Conservation (phyloP, 1,139 yeast species). For the Saccharomyces hybrid region DNA sequence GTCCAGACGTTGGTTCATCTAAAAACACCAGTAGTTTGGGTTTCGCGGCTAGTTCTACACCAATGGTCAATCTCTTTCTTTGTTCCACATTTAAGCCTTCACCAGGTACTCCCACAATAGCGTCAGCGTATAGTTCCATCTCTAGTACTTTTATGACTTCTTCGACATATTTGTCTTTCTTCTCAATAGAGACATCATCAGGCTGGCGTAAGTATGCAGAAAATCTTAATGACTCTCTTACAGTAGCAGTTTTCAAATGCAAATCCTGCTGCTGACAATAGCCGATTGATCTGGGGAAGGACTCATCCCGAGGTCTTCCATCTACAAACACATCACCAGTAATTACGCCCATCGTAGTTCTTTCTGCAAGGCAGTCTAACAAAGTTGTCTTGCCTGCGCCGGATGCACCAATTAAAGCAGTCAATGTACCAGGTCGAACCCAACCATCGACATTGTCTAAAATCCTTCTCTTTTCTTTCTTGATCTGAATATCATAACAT, state of each 20-base stretch:
- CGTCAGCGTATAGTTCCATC: conserved; percentile 48
- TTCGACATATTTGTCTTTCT: conserved; percentile 45
- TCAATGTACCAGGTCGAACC: conserved; percentile 47
- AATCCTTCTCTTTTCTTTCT: conserved; percentile 32
- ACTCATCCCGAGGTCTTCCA: conserved; percentile 41
- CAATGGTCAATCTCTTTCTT: conserved; percentile 53
- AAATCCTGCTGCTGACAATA: conserved; percentile 56
- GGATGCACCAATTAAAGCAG: conserved; percentile 63
- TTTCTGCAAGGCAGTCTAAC: conserved; percentile 48
- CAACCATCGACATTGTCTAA: conserved; percentile 45
- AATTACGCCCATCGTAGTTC: conserved; percentile 45
- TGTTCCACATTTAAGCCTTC: conserved; percentile 55
- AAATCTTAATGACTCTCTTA: conserved; percentile 47
- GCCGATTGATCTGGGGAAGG: conserved; percentile 50
- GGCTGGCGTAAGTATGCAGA: conserved; percentile 51
- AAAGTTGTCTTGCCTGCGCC: conserved; percentile 68
- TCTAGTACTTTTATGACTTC: conserved; percentile 42
- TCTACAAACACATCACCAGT: conserved; percentile 54
- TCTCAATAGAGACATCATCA: conserved; percentile 38
- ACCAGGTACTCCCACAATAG: conserved; percentile 49
- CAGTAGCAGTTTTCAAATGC: conserved; percentile 47
- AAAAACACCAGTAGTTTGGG: conserved; percentile 43
- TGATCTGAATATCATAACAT: conserved; percentile 35
- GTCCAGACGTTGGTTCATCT: conserved; percentile 49
- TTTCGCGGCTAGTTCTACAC: conserved; percentile 46